These are phyloP conservation scores for Cercospora sojina DNA, from an alignment of 2,329 filamentous ascomycete genomes.

Conservation along the genomic window DNA sequence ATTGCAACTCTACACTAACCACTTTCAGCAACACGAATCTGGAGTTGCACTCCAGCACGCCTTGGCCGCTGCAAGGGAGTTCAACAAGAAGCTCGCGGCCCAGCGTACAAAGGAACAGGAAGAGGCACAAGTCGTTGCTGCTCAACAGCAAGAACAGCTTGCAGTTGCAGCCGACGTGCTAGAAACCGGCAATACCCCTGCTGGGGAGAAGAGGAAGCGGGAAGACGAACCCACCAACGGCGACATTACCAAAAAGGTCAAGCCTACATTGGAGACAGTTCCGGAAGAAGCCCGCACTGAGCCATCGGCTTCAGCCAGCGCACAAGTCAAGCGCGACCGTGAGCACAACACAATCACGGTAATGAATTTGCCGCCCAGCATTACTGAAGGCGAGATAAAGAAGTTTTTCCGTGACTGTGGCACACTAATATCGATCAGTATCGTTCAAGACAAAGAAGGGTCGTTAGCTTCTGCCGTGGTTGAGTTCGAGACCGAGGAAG, in stretches of 20 bases:
- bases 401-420: constrained; percentile 94
- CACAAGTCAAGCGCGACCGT: constrained; percentile 70
- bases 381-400: constrained; percentile 69
- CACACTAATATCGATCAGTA: constrained; percentile 72
- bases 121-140: constrained; percentile 60
- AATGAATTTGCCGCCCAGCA: constrained; percentile 68
- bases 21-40: constrained; percentile 88
- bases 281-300: constrained; percentile 36
- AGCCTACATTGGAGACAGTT: constrained; percentile 41
- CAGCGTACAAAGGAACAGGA: constrained; percentile 66
- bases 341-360: constrained; percentile 87
- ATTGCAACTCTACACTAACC: constrained; percentile 69
- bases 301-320: constrained; percentile 36
- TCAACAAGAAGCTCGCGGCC: constrained; percentile 61
- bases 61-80: constrained; percentile 69
- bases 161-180: constrained; percentile 34
- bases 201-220: constrained; percentile 69
- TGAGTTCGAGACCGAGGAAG: constrained; percentile 79
- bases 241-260: constrained; percentile 65
- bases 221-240: constrained; percentile 55
- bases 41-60: constrained; percentile 72
- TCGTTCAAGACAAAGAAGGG: constrained; percentile 62
- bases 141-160: constrained; percentile 30
- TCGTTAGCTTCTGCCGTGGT: constrained; percentile 70
- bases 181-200: constrained; percentile 21